Evolutionary conservation across 2,329 filamentous ascomycete species (phyloP).

Genomic region (Colletotrichum viniferum): DNA sequence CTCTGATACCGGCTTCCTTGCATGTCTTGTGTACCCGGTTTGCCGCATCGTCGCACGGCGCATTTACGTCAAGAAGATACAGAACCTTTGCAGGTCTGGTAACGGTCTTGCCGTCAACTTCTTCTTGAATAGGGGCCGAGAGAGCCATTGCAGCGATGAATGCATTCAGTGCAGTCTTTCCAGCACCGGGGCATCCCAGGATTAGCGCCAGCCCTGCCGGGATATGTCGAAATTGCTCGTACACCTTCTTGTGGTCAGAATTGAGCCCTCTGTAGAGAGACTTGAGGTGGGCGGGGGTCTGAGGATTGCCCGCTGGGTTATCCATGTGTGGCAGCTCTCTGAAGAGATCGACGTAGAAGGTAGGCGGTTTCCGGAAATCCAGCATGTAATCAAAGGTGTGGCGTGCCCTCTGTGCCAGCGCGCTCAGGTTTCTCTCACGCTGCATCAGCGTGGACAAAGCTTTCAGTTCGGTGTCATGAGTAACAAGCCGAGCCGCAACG

Average conservation of each 20-base stretch:
- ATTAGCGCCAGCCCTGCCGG: conserved; percentile 49
- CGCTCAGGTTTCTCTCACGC: not conserved
- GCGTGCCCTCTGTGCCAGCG: not conserved
- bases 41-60: conserved; percentile 49
- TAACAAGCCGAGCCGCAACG: not conserved
- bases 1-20: conserved; percentile 37
- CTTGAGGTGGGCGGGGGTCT: not conserved
- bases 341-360: conserved; percentile 4
- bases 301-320: not conserved
- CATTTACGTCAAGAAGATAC: conserved; percentile 53
- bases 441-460: conserved; percentile 1
- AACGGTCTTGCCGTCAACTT: not conserved
- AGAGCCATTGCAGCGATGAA: conserved; percentile 40
- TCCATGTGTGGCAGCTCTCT: conserved; percentile 15
- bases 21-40: conserved; percentile 44
- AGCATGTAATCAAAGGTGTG: conserved; percentile 4
- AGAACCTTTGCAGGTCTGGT: conserved; percentile 35
- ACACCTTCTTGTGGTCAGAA: conserved; percentile 40
- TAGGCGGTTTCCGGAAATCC: conserved; percentile 4
- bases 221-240: conserved; percentile 36
- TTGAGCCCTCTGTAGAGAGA: conserved; percentile 31
- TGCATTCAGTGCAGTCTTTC: conserved; percentile 53
- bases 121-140: not conserved
- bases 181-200: conserved; percentile 51
- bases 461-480: conserved; percentile 9